A percentile compares a stretch with the other conserved stretches of the same genome.
These are phyloP conservation scores for Candida piceae DNA, from an alignment of 805 yeast genomes.

Conservation along the genomic window DNA sequence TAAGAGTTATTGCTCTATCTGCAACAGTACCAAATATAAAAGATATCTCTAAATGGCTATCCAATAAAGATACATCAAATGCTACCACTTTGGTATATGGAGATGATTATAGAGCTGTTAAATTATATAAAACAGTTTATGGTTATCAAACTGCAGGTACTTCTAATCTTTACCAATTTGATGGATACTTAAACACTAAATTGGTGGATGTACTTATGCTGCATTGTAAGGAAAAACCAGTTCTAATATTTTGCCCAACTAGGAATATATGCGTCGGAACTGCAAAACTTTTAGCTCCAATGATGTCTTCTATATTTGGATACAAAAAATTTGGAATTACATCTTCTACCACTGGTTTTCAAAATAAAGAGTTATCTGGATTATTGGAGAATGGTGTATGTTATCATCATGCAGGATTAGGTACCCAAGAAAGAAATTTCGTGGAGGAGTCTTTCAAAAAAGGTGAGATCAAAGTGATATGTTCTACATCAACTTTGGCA, in stretches of 20 bases:
- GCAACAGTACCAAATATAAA: conserved; percentile 51
- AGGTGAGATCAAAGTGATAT: conserved; percentile 40
- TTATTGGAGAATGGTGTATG: conserved; percentile 37
- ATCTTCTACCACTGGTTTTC: not conserved
- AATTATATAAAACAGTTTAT: conserved; percentile 36
- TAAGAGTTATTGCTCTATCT: conserved; percentile 44
- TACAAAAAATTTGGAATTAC: not conserved
- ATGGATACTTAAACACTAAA: conserved; percentile 37
- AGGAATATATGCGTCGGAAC: conserved; percentile 43
- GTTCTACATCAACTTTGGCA: conserved; percentile 57
- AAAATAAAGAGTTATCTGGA: conserved; percentile 26
- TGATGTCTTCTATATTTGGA: too few species aligned
- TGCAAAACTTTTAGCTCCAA: conserved; percentile 38
- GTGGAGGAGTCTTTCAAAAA: conserved; percentile 42
- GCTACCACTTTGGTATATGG: conserved; percentile 40
- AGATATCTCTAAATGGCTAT: conserved; percentile 44
- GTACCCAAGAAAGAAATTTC: conserved; percentile 38
- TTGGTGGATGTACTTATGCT: conserved; percentile 34
- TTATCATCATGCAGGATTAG: conserved; percentile 56
- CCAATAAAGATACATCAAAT: conserved; percentile 10
- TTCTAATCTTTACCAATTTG: conserved; percentile 45
- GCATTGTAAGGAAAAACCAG: conserved; percentile 39
- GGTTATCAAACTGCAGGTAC: conserved; percentile 34
- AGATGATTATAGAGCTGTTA: conserved; percentile 43
- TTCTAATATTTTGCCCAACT: conserved; percentile 49